Evolutionary conservation across 441 rosid species (phyloP), one percentile per base, ranked within the genome.

Genomic region (Euphorbia corollata): DNA sequence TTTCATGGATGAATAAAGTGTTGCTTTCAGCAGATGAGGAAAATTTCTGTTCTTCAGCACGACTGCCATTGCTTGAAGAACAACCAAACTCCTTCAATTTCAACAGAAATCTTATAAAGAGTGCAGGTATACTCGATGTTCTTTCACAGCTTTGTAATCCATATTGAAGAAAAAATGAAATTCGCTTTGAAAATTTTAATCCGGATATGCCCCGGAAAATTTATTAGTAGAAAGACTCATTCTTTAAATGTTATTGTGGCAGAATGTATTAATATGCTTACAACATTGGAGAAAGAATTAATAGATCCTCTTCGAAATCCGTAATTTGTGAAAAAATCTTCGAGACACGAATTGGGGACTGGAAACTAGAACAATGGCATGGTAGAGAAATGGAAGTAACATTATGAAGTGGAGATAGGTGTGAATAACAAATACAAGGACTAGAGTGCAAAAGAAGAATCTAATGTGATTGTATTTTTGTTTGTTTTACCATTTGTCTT

Each of bases 1-100:
- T 82, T 12, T 68, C 89, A 9, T 87, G 89, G 87, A 73, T 83
- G 65, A 78, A 78, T 67, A 59, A 59, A 51, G 71, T 73, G 67
- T 65, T 87, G 66, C 71, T 69, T 67, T 72, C 78, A 13, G 54
- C 59, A 0, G 53, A 61, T 43, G 74, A 75, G 2, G 32, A 68
- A 38, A 65, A 53, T 60, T 67, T 78, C 24, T 50, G 8, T 18
- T 61, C 68, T 34, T 65, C 24, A 68, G 79, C 70, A 18, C 61
- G 68, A 68, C 69, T 82, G 12, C 62, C 69, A 27, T 60, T 65
- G 27, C 51, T 55, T n/a, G 64, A 75, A 12, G 65, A 43, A 56
- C 50, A 70, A 59, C 68, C 73, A 15, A 76, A 69, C 58, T 69
- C 77, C 55, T 61, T 79, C 6, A 72, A 50, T 68, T 59, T 22